Base-by-base conservation (phyloP, 352 stramenopile genomes). In the Phytophthora cajani region DNA sequence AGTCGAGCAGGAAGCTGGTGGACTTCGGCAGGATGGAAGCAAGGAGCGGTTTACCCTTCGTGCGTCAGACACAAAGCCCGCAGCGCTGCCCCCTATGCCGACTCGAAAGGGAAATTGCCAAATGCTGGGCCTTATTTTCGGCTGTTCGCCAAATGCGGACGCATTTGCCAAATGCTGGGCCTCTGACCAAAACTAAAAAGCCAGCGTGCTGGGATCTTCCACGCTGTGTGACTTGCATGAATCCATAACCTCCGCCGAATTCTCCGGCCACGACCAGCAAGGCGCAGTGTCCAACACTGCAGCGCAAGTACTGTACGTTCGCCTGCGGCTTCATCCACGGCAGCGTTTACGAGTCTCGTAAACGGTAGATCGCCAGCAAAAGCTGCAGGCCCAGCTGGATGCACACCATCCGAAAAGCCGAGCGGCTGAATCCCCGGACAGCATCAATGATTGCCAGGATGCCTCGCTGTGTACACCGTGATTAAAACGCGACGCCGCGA, bases 401-500 rank as follows among this genome's bases (percentile, higher is more conserved):
- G 42, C 42, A 49, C 46, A 59, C 63, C 63, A 67, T 58, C 60
- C n/a, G 50, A 60, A 53, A 33, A 53, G 50, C 23, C 36, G 9
- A 59, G 58, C 58, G 1, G 0, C 16, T 5, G n/a, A 64, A 21
- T 33, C 8, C 42, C 30, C 40, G 50, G 57, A 46, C 46, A 21
- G 32, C 47, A 58, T 66, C 59, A 17, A 27, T 58, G 58, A 49
- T 65, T 51, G 46, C 58, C 54, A 60, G 46, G 17, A 40, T 25
- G 23, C 17, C n/a, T 9, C 21, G 6, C 27, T 23, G n/a, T 21
- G 32, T 17, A 17, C 23, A 21, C 4, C 7, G 54, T 21, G 60
- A 72, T 67, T 72, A 73, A 67, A 68, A 57, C 50, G 38, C 62
- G 32, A 73, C 25, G 47, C 38, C 53, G 42, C 66, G 66, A 67